Base-by-base conservation (phyloP, 108 stramenopile genomes). In the Cyclotella kingstonii region DNA sequence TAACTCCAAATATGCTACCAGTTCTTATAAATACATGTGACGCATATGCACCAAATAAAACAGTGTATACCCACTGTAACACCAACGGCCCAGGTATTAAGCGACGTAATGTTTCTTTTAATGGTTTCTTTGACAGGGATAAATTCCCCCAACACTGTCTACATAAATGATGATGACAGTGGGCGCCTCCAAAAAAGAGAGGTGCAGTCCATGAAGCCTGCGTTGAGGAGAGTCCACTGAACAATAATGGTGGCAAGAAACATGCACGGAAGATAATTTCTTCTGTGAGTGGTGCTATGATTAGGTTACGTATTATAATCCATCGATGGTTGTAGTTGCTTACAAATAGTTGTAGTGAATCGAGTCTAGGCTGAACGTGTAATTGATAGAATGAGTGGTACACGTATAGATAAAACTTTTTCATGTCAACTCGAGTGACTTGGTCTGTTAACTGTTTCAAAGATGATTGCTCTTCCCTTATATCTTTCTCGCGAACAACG, bases 231-330 rank as follows among this genome's bases (percentile, higher is more conserved):
- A 57, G 39, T 33, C 34, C 59, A 63, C 9, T 42, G 57, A 43
- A 26, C 35, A 89, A 38, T 11, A 93, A 44, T 19, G 76, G 71
- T 3, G 82, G 79, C 4, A 90, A 60, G 41, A 90, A 61, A 41
- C 83, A 90, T 33, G 80, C 82, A 12, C 92, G 86, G 60, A 93
- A 93, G n/a, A 85, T 70, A 42, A 85, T 35, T 72, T 93, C 92
- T 70, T 93, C 92, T 1, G 81, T 68, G 29, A 84, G 49, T 15
- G 92, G 92, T 12, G 89, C 92, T 18, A 88, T 58, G 4, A 77
- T 21, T 8, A 75, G 65, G 54, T 88, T 85, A 33, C 92, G 82
- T 9, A 81, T 41, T 5, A 43, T 57, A 4, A 54, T 73, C 91
- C 87, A 92, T 66, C 72, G 34, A 23, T 66, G 22, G 21, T 35